phyloP scores from a whole-genome alignment of 441 rosid genomes.

The Pelargonium australe region DNA sequence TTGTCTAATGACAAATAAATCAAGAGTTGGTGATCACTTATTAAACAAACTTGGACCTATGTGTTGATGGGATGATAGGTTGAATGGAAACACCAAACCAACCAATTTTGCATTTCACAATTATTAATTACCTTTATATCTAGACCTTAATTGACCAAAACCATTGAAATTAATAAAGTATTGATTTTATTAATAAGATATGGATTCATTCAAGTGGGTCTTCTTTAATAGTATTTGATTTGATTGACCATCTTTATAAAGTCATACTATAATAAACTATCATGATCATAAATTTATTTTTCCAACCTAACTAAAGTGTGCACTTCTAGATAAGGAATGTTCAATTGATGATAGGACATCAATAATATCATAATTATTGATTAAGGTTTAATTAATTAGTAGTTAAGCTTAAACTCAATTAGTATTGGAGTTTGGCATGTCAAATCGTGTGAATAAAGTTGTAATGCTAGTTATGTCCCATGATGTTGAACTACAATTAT shows the following conservation, averaged over 20 bases:
- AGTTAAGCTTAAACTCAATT: no score
- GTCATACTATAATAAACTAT: not conserved
- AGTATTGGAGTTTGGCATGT: no score
- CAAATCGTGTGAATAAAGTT: no score
- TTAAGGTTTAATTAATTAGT: not conserved
- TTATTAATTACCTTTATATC: not conserved
- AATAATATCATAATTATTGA: not conserved
- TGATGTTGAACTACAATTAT: no score
- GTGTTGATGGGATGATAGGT: not conserved
- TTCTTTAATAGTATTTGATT: not conserved
- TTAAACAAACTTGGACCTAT: not conserved
- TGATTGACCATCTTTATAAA: not conserved
- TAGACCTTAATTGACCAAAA: not conserved
- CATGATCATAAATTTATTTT: not conserved
- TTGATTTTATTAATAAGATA: not conserved
- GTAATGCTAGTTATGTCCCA: no score
- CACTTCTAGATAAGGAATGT: not conserved
- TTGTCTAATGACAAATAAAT: not conserved
- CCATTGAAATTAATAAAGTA: not conserved
- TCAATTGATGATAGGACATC: not conserved
- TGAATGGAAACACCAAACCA: slow-evolving; percentile 3
- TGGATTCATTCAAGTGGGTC: not conserved
- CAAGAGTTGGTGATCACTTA: not conserved
- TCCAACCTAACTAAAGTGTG: not conserved
- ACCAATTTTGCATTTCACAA: not conserved